Conservation (phyloP, 176 grass and related monocot species). For the Zoysia japonica region DNA sequence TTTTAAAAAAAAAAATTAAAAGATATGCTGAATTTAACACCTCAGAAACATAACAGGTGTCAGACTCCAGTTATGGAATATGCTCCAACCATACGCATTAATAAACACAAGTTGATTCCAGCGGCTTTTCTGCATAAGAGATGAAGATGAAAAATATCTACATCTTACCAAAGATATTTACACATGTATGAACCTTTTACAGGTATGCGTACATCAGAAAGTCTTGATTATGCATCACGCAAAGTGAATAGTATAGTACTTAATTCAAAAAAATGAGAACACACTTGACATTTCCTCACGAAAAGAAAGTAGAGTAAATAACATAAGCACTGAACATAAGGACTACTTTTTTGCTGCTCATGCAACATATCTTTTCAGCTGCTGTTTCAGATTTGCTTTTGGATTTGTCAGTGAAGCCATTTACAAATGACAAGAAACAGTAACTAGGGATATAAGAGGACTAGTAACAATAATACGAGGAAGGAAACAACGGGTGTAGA, state of each 20-base stretch:
- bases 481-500: conserved; percentile 11
- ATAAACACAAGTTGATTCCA: conserved; percentile 41
- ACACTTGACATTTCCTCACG: background rate
- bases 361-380: conserved; percentile 14
- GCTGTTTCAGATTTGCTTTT: conserved; percentile 12
- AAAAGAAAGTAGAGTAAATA: conserved; percentile 1
- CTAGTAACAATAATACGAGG: conserved; percentile 32
- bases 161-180: conserved; percentile 25
- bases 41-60: conserved; percentile 41
- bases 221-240: conserved; percentile 2
- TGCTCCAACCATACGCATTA: conserved; percentile 39
- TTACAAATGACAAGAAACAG: conserved; percentile 4
- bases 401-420: conserved; percentile 20
- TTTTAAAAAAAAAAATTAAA: conserved; percentile 34
- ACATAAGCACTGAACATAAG: background rate
- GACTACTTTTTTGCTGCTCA: conserved; percentile 24
- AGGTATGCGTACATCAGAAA: background rate
- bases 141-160: conserved; percentile 20
- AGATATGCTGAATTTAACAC: conserved; percentile 35
- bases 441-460: conserved; percentile 21
- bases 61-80: conserved; percentile 40
- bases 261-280: conserved; percentile 10
- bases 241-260: conserved; percentile 4
- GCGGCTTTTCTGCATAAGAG: conserved; percentile 11
- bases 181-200: conserved; percentile 1